Base-by-base conservation (phyloP, 176 grass and related monocot species). In the Musa itinerans region DNA sequence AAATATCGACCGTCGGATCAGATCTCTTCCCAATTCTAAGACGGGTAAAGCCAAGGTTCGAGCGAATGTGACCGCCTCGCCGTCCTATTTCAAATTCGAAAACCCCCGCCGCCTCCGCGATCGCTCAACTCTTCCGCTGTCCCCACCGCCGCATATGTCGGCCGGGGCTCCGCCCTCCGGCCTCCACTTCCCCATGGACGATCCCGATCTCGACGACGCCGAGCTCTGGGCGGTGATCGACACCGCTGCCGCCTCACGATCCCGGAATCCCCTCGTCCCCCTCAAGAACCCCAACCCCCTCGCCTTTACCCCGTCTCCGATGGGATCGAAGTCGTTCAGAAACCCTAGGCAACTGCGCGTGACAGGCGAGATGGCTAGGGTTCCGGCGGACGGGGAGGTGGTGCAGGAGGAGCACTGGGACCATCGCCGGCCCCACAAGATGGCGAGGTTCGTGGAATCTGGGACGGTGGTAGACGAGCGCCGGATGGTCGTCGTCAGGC, bases 171-270 rank as follows among this genome's bases (percentile, higher is more conserved):
- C 2, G 23, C 50, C 8, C 10, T 9, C 10, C 9, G 53, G n/a
- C 34, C 22, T 52, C 74, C 2, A 29, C 59, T 13, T 21, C 10
- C 9, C 74, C 24, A 86, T 97, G 87, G 90, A 90, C 71, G 87
- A 90, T 77, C 65, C 50, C 26, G 80, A 86, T 69, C 88, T 92
- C 52, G 93, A 97, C 77, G 88, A 88, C 51, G 87, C 87, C 13
- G 87, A 88, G 22, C 85, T 97, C 58, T 97, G 89, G 93, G 85
- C 89, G 52, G 88, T 83, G 73, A 84, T 92, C 54, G 92, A 96
- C 53, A 83, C 84, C 22, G 86, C 63, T n/a, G 86, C 92, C 74
- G 75, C 85, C 25, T 78, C 69, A 53, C 58, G 76, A 11, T 74
- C 79, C 51, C 76, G 73, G 15, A 69, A 75, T 51, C 64, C 64